These are phyloP conservation scores for Ophiostoma ulmi DNA, from an alignment of 2,329 filamentous ascomycete genomes.

Conservation along the genomic window DNA sequence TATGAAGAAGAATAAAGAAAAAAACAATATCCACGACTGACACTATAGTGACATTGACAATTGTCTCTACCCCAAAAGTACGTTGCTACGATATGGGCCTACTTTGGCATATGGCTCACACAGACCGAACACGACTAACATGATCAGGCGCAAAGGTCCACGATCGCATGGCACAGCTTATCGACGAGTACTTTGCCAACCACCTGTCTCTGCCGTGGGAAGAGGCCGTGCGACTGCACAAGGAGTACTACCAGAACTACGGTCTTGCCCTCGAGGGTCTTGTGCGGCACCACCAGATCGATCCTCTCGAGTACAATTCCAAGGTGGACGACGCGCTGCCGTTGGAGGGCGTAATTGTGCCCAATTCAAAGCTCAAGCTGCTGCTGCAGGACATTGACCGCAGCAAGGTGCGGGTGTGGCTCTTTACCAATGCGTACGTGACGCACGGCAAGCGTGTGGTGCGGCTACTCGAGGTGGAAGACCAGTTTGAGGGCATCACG, in stretches of 20 bases:
- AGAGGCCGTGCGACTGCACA: slow-evolving; percentile 80
- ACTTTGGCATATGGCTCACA: too few relatives aligned
- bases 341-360: slow-evolving; percentile 75
- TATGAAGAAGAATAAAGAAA: background rate
- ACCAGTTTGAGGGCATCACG: slow-evolving; percentile 90
- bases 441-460: slow-evolving; percentile 82
- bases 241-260: slow-evolving; percentile 91
- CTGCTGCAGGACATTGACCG: slow-evolving; percentile 79
- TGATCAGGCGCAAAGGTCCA: slow-evolving; percentile 67
- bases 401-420: slow-evolving; percentile 80
- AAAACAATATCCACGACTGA: background rate
- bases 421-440: slow-evolving; percentile 93
- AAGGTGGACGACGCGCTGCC: slow-evolving; percentile 94
- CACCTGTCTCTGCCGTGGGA: slow-evolving; percentile 69
- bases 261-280: slow-evolving; percentile 96
- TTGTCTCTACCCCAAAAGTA: slow-evolving; percentile 87
- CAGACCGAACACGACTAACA: background rate
- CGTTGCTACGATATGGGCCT: slow-evolving; percentile 30
- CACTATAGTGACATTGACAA: slow-evolving; percentile 90
- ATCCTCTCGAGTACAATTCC: slow-evolving; percentile 87
- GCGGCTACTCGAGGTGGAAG: slow-evolving; percentile 71
- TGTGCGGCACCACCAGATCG: slow-evolving; percentile 88
- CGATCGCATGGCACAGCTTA: slow-evolving; percentile 80
- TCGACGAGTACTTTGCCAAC: slow-evolving; percentile 57
- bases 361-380: slow-evolving; percentile 66